Percentiles rank a stretch among this genome's conserved stretches.
phyloP scores from a whole-genome alignment of 75 land plant species.

The Selaginella moellendorffii region DNA sequence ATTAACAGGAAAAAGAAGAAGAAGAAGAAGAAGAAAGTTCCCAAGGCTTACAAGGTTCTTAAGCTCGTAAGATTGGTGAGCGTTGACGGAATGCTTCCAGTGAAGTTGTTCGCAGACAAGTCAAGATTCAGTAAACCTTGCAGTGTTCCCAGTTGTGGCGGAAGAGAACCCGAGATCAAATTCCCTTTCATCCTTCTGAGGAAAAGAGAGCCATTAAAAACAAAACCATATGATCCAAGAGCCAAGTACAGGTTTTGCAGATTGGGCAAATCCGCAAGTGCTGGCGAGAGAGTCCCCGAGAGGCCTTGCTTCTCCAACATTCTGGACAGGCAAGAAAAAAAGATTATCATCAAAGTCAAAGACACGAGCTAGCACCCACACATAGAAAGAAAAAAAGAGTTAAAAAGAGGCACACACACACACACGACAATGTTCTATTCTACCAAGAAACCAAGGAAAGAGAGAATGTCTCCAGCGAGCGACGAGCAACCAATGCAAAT shows the following conservation, averaged over 20 bases:
- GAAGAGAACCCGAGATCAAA: conserved; percentile 74
- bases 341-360: too few relatives aligned
- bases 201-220: not conserved
- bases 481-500: not conserved
- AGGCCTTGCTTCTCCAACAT: conserved; percentile 80
- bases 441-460: too few relatives aligned
- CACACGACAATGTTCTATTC: too few relatives aligned
- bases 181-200: conserved; percentile 91
- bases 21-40: not conserved
- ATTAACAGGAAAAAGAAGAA: not conserved
- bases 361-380: too few relatives aligned
- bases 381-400: too few relatives aligned
- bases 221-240: not conserved
- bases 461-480: too few relatives aligned
- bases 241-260: conserved; percentile 81
- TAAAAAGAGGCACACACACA: not conserved
- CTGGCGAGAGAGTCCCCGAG: conserved; percentile 59
- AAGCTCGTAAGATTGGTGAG: conserved; percentile 58
- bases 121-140: conserved; percentile 81
- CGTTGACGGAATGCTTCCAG: conserved; percentile 60
- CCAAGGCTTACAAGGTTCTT: conserved; percentile 73
- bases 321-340: too few relatives aligned
- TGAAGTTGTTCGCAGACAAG: conserved; percentile 69
- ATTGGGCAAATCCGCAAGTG: conserved; percentile 58
- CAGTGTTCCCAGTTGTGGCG: conserved; percentile 77